Evolutionary conservation across 2,329 filamentous ascomycete genomes (phyloP).

Genomic region (Orbilia brochopaga): DNA sequence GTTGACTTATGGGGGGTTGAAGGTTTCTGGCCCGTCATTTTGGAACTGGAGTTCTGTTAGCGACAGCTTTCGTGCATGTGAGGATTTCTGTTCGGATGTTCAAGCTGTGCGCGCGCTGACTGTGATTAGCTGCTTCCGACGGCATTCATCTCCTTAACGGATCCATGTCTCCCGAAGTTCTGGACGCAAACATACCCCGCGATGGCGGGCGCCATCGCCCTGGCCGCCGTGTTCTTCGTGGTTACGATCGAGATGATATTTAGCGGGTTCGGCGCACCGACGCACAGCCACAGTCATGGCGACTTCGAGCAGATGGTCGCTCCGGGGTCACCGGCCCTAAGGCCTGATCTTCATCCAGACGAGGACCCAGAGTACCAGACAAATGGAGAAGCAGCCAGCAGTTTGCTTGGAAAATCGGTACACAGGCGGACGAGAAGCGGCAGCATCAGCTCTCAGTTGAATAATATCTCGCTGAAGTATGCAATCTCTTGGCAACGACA

Average conservation of each 20-base stretch:
- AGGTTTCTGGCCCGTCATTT: slow-evolving; percentile 67
- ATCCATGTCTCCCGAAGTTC: slow-evolving; percentile 73
- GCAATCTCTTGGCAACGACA: not conserved
- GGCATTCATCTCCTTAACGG: slow-evolving; percentile 67
- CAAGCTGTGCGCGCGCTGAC: slow-evolving; percentile 9
- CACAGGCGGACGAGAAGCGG: slow-evolving; percentile 51
- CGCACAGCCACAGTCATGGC: slow-evolving; percentile 37
- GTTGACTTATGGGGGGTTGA: slow-evolving; percentile 55
- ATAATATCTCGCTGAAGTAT: slow-evolving; percentile 45
- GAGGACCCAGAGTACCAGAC: slow-evolving; percentile 45
- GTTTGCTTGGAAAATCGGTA: slow-evolving; percentile 37
- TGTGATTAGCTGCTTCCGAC: slow-evolving; percentile 65
- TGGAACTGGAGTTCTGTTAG: slow-evolving; percentile 82
- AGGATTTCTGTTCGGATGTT: not conserved
- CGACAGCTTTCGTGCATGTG: slow-evolving; percentile 81
- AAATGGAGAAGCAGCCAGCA: slow-evolving; percentile 44
- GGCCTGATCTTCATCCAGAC: slow-evolving; percentile 36
- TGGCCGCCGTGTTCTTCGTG: slow-evolving; percentile 80
- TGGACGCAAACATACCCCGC: slow-evolving; percentile 81
- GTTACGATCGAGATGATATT: slow-evolving; percentile 89
- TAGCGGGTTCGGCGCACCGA: slow-evolving; percentile 47
- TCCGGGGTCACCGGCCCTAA: slow-evolving; percentile 26
- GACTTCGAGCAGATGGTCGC: slow-evolving; percentile 48
- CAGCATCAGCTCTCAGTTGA: slow-evolving; percentile 53
- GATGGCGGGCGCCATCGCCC: slow-evolving; percentile 80